These are phyloP conservation scores for Penicillium samsonianum DNA, from an alignment of 495 filamentous ascomycete species.

Conservation along the genomic window DNA sequence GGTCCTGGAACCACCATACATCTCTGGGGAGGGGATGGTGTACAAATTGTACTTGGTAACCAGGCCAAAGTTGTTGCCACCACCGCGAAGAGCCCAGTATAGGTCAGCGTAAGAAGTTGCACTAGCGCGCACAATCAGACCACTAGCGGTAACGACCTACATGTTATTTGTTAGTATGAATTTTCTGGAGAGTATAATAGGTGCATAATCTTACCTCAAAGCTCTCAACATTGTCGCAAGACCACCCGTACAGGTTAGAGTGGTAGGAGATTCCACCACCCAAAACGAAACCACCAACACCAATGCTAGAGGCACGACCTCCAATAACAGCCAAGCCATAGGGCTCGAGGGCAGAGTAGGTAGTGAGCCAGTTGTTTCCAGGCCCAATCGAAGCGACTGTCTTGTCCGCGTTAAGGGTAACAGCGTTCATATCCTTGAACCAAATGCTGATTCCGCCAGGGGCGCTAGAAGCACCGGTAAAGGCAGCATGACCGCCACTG, in stretches of 20 bases:
- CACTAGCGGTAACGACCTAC: conserved; percentile 46
- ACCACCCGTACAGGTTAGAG: conserved; percentile 49
- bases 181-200: neutral
- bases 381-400: conserved; percentile 29
- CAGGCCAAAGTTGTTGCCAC: conserved; percentile 52
- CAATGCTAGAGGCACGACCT: conserved; percentile 56
- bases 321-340: conserved; percentile 53
- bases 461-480: conserved; percentile 31
- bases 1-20: conserved; percentile 47
- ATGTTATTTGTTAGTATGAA: neutral
- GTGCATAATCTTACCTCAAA: conserved; percentile 35
- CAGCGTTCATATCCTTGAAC: conserved; percentile 45
- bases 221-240: conserved; percentile 50
- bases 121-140: conserved; percentile 43
- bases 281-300: conserved; percentile 56
- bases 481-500: conserved; percentile 45
- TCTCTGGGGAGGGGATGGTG: conserved; percentile 36
- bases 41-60: conserved; percentile 48
- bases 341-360: conserved; percentile 53
- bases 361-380: conserved; percentile 38
- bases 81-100: conserved; percentile 55
- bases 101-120: conserved; percentile 43
- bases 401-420: conserved; percentile 40
- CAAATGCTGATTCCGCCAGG: conserved; percentile 49
- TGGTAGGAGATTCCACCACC: conserved; percentile 43